phyloP scores from a whole-genome alignment of 768 basidiomycete genomes.

The Tricholoma hemisulphureum region DNA sequence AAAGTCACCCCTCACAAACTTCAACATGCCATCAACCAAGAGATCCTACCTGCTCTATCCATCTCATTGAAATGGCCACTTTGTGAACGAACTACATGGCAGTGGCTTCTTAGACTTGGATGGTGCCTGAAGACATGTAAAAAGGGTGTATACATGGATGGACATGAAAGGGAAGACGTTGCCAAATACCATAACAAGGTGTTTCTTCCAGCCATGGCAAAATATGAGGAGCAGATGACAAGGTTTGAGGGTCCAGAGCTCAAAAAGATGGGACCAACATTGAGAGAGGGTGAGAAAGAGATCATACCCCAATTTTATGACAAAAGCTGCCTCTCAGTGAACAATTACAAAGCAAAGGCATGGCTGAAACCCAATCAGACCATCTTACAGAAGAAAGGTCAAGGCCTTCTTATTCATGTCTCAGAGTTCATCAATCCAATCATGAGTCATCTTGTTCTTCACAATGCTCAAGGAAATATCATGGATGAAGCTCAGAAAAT shows the following conservation, averaged over 20 bases:
- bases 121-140: too few species aligned
- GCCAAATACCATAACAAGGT: too few species aligned
- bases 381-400: slow-evolving; percentile 23
- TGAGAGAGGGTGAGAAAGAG: not conserved
- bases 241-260: not conserved
- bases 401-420: slow-evolving; percentile 32
- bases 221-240: too few species aligned
- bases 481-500: slow-evolving; percentile 27
- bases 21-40: slow-evolving; percentile 22
- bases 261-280: not conserved
- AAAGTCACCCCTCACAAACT: slow-evolving; percentile 29
- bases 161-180: too few species aligned
- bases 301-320: not conserved
- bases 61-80: slow-evolving; percentile 26
- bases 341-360: too few species aligned
- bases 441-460: slow-evolving; percentile 21
- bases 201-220: too few species aligned
- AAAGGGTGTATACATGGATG: too few species aligned
- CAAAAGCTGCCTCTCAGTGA: too few species aligned
- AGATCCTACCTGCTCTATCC: slow-evolving; percentile 30
- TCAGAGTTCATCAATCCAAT: slow-evolving; percentile 33
- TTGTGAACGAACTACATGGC: too few species aligned
- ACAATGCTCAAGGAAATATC: slow-evolving; percentile 15
- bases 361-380: too few species aligned
- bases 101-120: too few species aligned